A percentile compares a stretch with the other conserved stretches of the same genome.
phyloP scores from a whole-genome alignment of 257 asterid genomes.

The Mentha longifolia region DNA sequence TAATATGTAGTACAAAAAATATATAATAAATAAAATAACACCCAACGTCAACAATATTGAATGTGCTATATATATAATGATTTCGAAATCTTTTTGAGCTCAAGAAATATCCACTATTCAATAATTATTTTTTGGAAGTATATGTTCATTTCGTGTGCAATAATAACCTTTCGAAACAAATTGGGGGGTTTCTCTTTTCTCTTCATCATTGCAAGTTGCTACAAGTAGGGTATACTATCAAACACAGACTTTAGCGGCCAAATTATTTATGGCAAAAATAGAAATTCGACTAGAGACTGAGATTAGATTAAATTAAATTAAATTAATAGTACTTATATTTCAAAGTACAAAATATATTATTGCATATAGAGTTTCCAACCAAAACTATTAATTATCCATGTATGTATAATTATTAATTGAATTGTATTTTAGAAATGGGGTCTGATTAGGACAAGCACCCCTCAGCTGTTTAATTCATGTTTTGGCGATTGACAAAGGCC shows the following conservation, averaged over 20 bases:
- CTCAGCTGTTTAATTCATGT: conserved; percentile 1
- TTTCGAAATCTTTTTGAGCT: conserved; percentile 38
- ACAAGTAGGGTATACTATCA: neutral
- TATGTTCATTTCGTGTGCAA: conserved; percentile 31
- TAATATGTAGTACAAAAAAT: too few species aligned
- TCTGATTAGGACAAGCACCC: neutral
- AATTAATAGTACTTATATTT: neutral
- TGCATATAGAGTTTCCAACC: neutral
- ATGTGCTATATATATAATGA: neutral
- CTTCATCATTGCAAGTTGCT: conserved; percentile 37
- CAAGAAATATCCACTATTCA: conserved; percentile 29
- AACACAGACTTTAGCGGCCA: neutral
- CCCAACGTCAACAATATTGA: too few species aligned
- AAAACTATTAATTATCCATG: neutral
- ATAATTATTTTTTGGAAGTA: conserved; percentile 37
- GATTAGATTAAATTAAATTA: too few species aligned
- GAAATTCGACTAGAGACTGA: neutral
- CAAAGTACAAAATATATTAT: too few species aligned
- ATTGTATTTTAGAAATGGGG: conserved; percentile 6
- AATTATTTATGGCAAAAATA: neutral
- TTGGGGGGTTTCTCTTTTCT: neutral
- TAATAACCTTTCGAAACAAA: conserved; percentile 34
- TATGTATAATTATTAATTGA: too few species aligned
- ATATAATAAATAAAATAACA: too few species aligned
- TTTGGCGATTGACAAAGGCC: neutral